Conservation (phyloP, 192 early-diverging fungal species). For the Diversispora epigaea region DNA sequence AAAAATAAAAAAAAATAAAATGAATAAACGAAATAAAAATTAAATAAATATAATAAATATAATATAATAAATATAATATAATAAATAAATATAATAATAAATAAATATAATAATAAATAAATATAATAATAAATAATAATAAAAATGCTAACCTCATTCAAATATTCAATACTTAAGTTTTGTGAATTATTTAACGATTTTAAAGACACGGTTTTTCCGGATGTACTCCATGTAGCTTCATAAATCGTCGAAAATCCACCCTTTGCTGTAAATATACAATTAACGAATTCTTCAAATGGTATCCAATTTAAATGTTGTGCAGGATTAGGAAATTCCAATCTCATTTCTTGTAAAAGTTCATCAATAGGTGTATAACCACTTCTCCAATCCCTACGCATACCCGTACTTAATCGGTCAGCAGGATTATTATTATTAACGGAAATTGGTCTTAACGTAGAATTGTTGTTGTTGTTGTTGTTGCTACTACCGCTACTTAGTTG, state of each 20-base stretch:
- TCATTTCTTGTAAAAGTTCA: conserved; percentile 20
- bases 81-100: neutral
- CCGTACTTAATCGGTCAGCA: conserved; percentile 1
- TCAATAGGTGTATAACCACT: conserved; percentile 25
- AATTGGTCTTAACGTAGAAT: too few relatives aligned
- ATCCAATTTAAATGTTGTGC: conserved; percentile 26
- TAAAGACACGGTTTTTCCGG: conserved; percentile 32
- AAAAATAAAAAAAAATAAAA: neutral
- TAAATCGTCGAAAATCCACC: conserved; percentile 46
- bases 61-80: neutral
- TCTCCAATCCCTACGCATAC: conserved; percentile 28
- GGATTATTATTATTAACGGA: too few relatives aligned
- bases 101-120: neutral
- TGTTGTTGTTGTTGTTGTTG: too few relatives aligned
- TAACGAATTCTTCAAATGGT: conserved; percentile 25
- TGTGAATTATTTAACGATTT: conserved; percentile 37
- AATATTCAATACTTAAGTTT: conserved; percentile 32
- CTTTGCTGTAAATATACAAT: conserved; percentile 27
- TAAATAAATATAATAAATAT: too few relatives aligned
- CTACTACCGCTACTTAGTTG: too few relatives aligned
- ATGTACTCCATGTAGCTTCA: conserved; percentile 13
- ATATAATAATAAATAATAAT: neutral
- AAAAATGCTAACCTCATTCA: conserved; percentile 38
- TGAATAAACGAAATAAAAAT: too few relatives aligned
- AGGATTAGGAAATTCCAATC: conserved; percentile 24